Percentiles rank a stretch among this genome's conserved stretches.
Evolutionary conservation across 805 yeast genomes (phyloP).

Genomic region (Yarrowia osloensis): DNA sequence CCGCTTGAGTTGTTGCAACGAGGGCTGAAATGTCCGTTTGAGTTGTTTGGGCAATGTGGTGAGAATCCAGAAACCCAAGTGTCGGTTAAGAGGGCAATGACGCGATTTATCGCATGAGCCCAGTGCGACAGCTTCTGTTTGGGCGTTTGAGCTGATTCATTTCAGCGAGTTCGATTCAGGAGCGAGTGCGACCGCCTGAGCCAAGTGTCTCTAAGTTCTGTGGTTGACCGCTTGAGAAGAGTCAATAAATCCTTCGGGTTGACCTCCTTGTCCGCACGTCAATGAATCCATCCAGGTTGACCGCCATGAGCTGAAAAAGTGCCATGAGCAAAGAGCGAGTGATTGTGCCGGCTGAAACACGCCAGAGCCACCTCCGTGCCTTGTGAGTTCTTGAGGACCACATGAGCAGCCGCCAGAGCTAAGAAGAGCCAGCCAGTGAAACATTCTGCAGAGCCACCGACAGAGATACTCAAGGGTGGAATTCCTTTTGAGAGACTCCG

Average conservation of each 20-base stretch:
- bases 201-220: background rate
- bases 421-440: background rate
- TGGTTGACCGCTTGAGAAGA: constrained; percentile 4
- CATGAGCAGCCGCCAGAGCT: background rate
- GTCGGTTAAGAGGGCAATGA: background rate
- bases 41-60: background rate
- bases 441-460: background rate
- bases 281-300: background rate
- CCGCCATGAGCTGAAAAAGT: background rate
- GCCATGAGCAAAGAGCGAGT: background rate
- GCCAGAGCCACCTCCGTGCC: background rate
- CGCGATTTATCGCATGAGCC: background rate
- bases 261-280: background rate
- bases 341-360: background rate
- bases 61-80: background rate
- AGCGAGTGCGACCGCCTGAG: background rate
- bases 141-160: background rate
- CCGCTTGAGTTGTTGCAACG: background rate
- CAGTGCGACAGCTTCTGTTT: background rate
- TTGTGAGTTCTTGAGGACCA: background rate
- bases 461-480: background rate
- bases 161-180: background rate
- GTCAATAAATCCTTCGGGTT: constrained; percentile 1
- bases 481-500: constrained; percentile 8
- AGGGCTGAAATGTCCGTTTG: background rate